Base-by-base conservation (phyloP, 495 filamentous ascomycete species). In the Xylaria grammica region DNA sequence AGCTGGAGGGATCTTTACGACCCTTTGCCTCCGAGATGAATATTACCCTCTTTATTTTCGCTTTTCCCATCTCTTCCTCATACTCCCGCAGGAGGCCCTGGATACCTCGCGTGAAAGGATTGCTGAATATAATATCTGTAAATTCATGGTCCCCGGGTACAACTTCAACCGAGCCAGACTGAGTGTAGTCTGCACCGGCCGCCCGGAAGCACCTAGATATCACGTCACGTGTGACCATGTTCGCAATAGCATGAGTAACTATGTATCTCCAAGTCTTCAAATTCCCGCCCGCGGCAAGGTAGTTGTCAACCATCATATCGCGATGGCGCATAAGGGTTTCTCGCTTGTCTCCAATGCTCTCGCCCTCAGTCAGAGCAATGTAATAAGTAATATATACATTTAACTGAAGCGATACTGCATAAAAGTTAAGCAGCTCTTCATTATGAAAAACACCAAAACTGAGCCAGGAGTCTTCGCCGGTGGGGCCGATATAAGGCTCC, bases 261-360 rank as follows among this genome's bases (percentile, higher is more conserved):
- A 57, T n/a, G 24, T 38, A 64, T 10, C 29, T 19, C 53, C 53
- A 51, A 0, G 52, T 58, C 13, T 32, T 50, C 15, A 64, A 11
- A 17, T 57, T 9, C 0, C 62, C 62, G 9, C 62, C 52, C 1
- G 52, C 62, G 13, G 38, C 29, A 6, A 56, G 52, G n/a, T 64
- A 64, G 26, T 29, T 64, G 13, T 64, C 62, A 15, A 64, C 42
- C 36, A 64, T 58, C 22, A 64, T 49, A 5, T 64, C 53, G 3
- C 44, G 42, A 20, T 57, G 15, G 0, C 44, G n/a, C 61, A 63
- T 63, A 0, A 40, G 30, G 1, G 50, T 48, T 4, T 29, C 0
- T 30, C 62, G 32, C 5, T 36, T 5, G 8, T 36, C 61, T 3
- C 26, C 42, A n/a, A 24, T 10, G 0, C 44, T 19, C 2, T 29